phyloP scores from a whole-genome alignment of 257 asterid genomes.

The Lithospermum erythrorhizon region DNA sequence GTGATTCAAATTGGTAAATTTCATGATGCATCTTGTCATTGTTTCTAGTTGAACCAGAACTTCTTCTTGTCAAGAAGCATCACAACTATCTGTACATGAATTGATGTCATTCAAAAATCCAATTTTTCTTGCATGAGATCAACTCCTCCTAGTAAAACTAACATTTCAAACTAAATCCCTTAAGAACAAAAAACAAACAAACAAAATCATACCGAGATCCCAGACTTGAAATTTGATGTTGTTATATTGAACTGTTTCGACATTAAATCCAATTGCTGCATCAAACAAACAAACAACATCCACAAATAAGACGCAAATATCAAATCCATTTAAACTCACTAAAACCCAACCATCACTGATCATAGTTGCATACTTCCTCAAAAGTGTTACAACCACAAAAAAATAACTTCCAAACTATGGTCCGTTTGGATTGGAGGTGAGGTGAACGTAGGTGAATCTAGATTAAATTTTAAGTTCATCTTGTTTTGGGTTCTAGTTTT shows the following conservation, averaged over 20 bases:
- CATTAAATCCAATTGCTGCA: conserved; percentile 93
- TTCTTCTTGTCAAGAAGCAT: too few species aligned
- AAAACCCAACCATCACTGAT: neutral
- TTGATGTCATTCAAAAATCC: too few species aligned
- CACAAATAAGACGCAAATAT: neutral
- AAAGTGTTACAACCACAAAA: neutral
- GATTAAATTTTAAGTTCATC: too few species aligned
- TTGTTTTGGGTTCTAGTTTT: too few species aligned
- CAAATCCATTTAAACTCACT: neutral
- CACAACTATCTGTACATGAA: too few species aligned
- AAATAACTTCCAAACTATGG: neutral
- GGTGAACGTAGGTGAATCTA: too few species aligned
- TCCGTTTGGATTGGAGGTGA: too few species aligned
- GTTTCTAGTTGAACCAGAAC: too few species aligned
- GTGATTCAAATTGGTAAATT: neutral
- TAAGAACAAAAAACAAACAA: neutral
- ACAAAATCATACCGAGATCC: conserved; percentile 66
- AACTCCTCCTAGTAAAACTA: too few species aligned
- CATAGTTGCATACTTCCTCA: neutral
- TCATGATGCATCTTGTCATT: too few species aligned
- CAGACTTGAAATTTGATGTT: conserved; percentile 85
- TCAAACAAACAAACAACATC: neutral
- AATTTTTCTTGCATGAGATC: too few species aligned
- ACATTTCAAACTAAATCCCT: too few species aligned
- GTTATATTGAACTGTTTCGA: conserved; percentile 87